phyloP scores from a whole-genome alignment of 352 stramenopile species.

The Phytophthora pluvialis region DNA sequence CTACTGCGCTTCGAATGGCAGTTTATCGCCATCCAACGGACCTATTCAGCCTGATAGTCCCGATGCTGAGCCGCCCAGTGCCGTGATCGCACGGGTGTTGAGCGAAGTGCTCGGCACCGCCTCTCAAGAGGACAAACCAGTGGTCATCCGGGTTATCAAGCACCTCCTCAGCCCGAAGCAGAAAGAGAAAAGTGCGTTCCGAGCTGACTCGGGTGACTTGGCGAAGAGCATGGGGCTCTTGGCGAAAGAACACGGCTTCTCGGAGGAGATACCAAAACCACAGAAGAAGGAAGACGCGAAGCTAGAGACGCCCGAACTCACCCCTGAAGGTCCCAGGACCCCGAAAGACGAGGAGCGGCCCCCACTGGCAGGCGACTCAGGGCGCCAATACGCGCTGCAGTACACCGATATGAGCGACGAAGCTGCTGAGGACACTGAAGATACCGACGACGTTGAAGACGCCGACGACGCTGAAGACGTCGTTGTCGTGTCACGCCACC shows the following conservation, averaged over 20 bases:
- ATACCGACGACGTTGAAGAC: slow-evolving; percentile 15
- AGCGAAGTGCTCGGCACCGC: slow-evolving; percentile 50
- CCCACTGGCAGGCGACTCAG: slow-evolving; percentile 34
- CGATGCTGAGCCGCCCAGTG: slow-evolving; percentile 25
- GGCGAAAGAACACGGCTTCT: slow-evolving; percentile 29
- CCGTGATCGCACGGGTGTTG: slow-evolving; percentile 44
- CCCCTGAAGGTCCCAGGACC: slow-evolving; percentile 3
- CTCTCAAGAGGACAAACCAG: slow-evolving; percentile 37
- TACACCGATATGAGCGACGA: slow-evolving; percentile 22
- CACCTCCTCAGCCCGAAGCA: slow-evolving; percentile 47
- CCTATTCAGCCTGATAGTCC: slow-evolving; percentile 34
- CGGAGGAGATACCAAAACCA: slow-evolving; percentile 12
- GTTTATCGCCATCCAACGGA: slow-evolving; percentile 25
- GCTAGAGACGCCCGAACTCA: slow-evolving; percentile 7
- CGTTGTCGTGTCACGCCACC: slow-evolving; percentile 32
- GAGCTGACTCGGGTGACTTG: slow-evolving; percentile 26
- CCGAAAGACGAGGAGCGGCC: slow-evolving; percentile 10
- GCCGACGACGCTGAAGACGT: slow-evolving; percentile 6
- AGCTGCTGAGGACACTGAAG: slow-evolving; percentile 11
- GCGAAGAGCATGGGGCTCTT: slow-evolving; percentile 23
- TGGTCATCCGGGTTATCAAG: slow-evolving; percentile 61
- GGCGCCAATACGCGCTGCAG: slow-evolving; percentile 49
- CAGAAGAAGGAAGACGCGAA: slow-evolving; percentile 1
- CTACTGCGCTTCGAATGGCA: slow-evolving; percentile 30
- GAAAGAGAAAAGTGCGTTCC: slow-evolving; percentile 25